Evolutionary conservation across 345 rosid genomes (phyloP).

Genomic region (Eutrema yunnanense): DNA sequence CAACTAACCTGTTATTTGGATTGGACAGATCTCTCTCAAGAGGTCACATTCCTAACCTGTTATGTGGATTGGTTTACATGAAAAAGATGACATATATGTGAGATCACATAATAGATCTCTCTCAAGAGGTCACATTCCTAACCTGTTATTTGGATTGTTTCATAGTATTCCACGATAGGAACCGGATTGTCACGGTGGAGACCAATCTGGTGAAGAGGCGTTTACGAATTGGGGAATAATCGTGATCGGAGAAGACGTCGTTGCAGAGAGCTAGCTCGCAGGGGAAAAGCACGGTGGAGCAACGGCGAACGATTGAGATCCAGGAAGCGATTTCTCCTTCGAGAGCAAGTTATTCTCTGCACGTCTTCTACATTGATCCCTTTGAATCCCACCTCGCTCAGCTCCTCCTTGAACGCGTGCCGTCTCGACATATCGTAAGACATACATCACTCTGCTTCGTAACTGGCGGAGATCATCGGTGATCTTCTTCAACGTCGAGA

Average conservation of each 20-base stretch:
- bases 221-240: conserved; percentile 25
- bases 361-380: conserved; percentile 63
- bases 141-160: too few species aligned
- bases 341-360: conserved; percentile 57
- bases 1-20: too few species aligned
- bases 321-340: conserved; percentile 65
- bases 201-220: conserved; percentile 46
- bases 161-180: too few species aligned
- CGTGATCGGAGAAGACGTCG: conserved; percentile 36
- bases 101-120: too few species aligned
- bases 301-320: conserved; percentile 49
- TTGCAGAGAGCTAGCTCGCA: conserved; percentile 45
- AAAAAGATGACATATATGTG: too few species aligned
- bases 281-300: conserved; percentile 38
- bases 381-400: conserved; percentile 48
- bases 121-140: too few species aligned
- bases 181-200: conserved; percentile 38
- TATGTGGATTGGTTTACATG: too few species aligned
- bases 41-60: too few species aligned
- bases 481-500: too few species aligned
- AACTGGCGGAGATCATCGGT: too few species aligned
- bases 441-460: conserved; percentile 58
- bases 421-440: conserved; percentile 44
- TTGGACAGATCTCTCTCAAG: too few species aligned
- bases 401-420: conserved; percentile 44